Conservation (phyloP, 192 early-diverging fungal genomes). For the Geosiphon pyriformis region DNA sequence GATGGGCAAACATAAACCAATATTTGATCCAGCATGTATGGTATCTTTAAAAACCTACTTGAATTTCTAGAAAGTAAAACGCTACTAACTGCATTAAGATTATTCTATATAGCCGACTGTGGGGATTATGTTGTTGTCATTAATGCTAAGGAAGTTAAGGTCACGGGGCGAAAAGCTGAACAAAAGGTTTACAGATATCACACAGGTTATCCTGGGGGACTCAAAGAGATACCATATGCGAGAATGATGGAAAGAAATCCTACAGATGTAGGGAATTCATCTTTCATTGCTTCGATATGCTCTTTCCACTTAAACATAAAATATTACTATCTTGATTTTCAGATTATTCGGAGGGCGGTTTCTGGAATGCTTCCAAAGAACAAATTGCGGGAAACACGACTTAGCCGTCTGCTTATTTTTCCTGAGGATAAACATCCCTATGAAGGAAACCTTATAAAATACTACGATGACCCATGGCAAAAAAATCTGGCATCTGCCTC, state of each 20-base stretch:
- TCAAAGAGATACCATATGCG: slow-evolving; percentile 74
- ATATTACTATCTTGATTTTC: not conserved
- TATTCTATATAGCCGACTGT: slow-evolving; percentile 61
- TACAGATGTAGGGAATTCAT: slow-evolving; percentile 52
- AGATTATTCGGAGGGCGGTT: slow-evolving; percentile 81
- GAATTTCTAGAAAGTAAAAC: no score
- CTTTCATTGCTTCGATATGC: slow-evolving; percentile 15
- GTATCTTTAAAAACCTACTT: not conserved
- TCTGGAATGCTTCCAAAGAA: slow-evolving; percentile 96
- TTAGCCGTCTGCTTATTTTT: slow-evolving; percentile 78
- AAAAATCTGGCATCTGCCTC: not conserved
- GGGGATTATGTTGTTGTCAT: slow-evolving; percentile 97
- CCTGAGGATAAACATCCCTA: slow-evolving; percentile 84
- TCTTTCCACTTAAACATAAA: not conserved
- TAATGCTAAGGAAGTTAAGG: slow-evolving; percentile 74
- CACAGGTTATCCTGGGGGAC: slow-evolving; percentile 77
- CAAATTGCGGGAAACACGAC: slow-evolving; percentile 68
- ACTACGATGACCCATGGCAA: slow-evolving; percentile 46
- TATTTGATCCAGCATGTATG: slow-evolving; percentile 78
- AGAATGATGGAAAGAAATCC: slow-evolving; percentile 72
- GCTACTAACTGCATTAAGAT: not conserved
- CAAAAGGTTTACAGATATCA: slow-evolving; percentile 88
- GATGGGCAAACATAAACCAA: slow-evolving; percentile 96
- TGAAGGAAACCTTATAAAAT: slow-evolving; percentile 74
- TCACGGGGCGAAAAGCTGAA: slow-evolving; percentile 79